Percentiles rank a stretch among this genome's conserved stretches.
These are phyloP conservation scores for Colletotrichum higginsianum DNA, from an alignment of 2,329 filamentous ascomycete genomes.

Conservation along the genomic window DNA sequence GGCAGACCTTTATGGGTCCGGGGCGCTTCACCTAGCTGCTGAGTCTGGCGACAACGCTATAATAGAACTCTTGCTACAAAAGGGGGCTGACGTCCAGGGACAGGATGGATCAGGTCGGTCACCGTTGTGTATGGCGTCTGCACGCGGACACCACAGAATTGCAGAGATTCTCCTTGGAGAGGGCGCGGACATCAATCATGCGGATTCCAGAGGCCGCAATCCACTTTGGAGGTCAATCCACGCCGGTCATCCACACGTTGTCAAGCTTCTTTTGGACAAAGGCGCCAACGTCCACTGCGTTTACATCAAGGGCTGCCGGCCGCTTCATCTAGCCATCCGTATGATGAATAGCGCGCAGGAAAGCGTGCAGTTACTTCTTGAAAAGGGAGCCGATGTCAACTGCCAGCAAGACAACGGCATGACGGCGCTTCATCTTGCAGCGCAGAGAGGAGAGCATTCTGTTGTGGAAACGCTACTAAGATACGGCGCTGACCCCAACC, in stretches of 20 bases:
- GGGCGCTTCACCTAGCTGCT: background rate
- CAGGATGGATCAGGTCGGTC: background rate
- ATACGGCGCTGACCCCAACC: no score
- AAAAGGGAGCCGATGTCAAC: background rate
- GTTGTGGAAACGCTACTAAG: background rate
- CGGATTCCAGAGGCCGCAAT: background rate
- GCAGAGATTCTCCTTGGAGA: background rate
- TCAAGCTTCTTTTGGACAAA: background rate
- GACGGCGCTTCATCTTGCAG: background rate
- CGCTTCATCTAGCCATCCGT: background rate
- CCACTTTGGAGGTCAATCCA: background rate
- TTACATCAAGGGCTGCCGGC: background rate
- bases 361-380: no score
- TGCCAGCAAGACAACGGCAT: background rate
- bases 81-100: background rate
- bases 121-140: background rate
- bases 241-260: background rate
- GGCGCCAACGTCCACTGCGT: background rate
- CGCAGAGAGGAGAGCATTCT: fast-evolving
- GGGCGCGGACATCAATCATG: background rate
- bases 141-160: background rate
- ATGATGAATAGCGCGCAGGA: no score
- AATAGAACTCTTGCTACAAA: background rate
- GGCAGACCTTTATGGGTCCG: background rate
- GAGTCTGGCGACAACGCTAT: background rate